These are phyloP conservation scores for Crithidia acanthocephali DNA, from an alignment of 208 protist species.

Conservation along the genomic window DNA sequence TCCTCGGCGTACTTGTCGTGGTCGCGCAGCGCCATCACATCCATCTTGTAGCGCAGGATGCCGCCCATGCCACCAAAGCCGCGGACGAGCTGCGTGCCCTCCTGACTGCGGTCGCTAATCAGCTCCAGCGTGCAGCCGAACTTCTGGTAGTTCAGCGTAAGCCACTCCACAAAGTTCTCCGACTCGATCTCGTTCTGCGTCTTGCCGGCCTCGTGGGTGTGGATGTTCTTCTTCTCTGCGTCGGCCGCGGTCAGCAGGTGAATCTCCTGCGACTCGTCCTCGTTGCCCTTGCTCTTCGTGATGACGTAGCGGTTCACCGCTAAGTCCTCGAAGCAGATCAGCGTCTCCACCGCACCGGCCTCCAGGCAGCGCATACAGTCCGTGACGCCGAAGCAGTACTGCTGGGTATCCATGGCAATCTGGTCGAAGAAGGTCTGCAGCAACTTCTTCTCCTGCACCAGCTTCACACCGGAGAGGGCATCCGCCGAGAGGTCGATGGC, in stretches of 20 bases:
- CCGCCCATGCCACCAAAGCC: constrained; percentile 99
- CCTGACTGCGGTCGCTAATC: constrained; percentile 95
- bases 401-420: constrained; percentile 98
- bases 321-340: constrained; percentile 99
- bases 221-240: constrained; percentile 78
- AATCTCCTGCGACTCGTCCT: constrained; percentile 66
- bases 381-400: constrained; percentile 99
- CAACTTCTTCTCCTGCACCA: constrained; percentile 99
- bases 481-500: constrained; percentile 99
- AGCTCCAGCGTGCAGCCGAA: constrained; percentile 97
- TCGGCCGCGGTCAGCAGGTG: constrained; percentile 78
- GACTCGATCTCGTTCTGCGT: constrained; percentile 90
- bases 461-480: constrained; percentile 97
- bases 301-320: constrained; percentile 91
- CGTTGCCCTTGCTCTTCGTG: constrained; percentile 81
- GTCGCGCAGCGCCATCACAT: constrained; percentile 89
- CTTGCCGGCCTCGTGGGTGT: constrained; percentile 83
- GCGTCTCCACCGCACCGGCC: constrained; percentile 96
- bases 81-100: constrained; percentile 98
- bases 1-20: constrained; percentile 83
- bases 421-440: constrained; percentile 99
- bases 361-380: constrained; percentile 98
- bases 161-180: constrained; percentile 98
- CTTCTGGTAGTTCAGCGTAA: constrained; percentile 98
- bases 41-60: constrained; percentile 92